These are phyloP conservation scores for Trifolium repens DNA, from an alignment of 306 rosid species.

Conservation along the genomic window DNA sequence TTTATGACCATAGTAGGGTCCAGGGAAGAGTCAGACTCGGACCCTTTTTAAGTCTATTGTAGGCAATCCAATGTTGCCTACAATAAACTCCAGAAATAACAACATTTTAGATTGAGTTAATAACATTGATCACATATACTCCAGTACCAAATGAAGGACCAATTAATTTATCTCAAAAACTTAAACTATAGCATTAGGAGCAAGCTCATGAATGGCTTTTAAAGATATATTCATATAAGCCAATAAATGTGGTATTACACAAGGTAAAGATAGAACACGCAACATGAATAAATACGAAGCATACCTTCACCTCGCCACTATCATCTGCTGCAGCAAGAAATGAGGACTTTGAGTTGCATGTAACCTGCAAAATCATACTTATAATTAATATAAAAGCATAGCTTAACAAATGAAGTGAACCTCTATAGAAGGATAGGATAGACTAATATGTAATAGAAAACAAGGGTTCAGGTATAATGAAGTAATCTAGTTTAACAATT, in stretches of 20 bases:
- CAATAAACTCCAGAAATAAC: too few species aligned
- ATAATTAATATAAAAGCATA: slow-evolving; percentile 23
- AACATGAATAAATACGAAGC: slow-evolving; percentile 32
- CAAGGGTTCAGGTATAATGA: slow-evolving; percentile 18
- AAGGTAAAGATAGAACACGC: neutral
- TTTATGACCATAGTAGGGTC: neutral
- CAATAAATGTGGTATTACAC: slow-evolving; percentile 15
- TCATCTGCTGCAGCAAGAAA: slow-evolving; percentile 98
- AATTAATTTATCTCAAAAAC: slow-evolving; percentile 9
- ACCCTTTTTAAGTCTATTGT: neutral
- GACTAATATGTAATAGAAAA: slow-evolving; percentile 26
- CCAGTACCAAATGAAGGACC: slow-evolving; percentile 15
- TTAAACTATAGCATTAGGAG: slow-evolving; percentile 5
- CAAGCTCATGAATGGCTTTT: slow-evolving; percentile 17
- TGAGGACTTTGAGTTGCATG: slow-evolving; percentile 72
- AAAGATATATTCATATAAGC: slow-evolving; percentile 28
- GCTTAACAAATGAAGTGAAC: slow-evolving; percentile 24
- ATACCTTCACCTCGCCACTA: slow-evolving; percentile 91
- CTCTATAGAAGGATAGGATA: slow-evolving; percentile 6
- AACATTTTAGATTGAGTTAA: neutral
- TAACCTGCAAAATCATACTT: slow-evolving; percentile 59
- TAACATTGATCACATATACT: slow-evolving; percentile 9
- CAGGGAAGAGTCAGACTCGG: neutral
- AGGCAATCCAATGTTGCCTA: neutral
- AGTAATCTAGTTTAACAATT: slow-evolving; percentile 28